Conservation (phyloP, 208 protist species). For the Trypanosoma avium region DNA sequence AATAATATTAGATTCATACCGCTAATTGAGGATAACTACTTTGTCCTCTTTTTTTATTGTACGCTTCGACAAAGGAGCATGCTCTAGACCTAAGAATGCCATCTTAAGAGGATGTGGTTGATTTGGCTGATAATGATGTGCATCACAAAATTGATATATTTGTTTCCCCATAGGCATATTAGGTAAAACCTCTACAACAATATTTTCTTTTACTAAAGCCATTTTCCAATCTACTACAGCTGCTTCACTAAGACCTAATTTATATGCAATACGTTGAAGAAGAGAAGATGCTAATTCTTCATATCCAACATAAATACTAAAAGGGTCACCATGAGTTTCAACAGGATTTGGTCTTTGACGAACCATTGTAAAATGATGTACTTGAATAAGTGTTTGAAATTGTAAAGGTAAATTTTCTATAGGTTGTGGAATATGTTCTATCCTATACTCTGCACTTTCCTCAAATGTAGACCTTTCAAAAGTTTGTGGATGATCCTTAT, state of each 20-base stretch:
- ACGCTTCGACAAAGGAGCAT: slow-evolving; percentile 63
- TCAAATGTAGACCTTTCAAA: slow-evolving; percentile 84
- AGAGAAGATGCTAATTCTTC: slow-evolving; percentile 56
- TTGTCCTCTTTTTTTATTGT: slow-evolving; percentile 56
- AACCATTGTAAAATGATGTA: slow-evolving; percentile 80
- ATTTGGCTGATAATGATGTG: slow-evolving; percentile 57
- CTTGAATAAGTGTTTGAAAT: slow-evolving; percentile 64
- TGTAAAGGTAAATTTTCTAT: slow-evolving; percentile 40
- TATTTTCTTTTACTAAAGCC: slow-evolving; percentile 70
- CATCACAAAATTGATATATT: slow-evolving; percentile 50
- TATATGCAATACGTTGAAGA: slow-evolving; percentile 61
- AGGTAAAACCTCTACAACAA: slow-evolving; percentile 57
- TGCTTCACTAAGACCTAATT: slow-evolving; percentile 68
- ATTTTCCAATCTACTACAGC: slow-evolving; percentile 86
- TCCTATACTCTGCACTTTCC: slow-evolving; percentile 86
- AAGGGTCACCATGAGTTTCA: slow-evolving; percentile 83
- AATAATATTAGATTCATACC: neutral
- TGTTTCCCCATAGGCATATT: slow-evolving; percentile 66
- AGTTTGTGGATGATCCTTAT: slow-evolving; percentile 56
- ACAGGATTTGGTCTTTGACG: slow-evolving; percentile 62
- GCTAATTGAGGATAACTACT: slow-evolving; percentile 77
- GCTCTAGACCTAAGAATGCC: slow-evolving; percentile 87
- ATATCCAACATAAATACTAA: slow-evolving; percentile 74
- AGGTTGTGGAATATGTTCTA: slow-evolving; percentile 68
- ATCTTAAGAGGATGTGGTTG: slow-evolving; percentile 57